These are phyloP conservation scores for Xylariaceae sp. DNA, from an alignment of 2,329 filamentous ascomycete species.

Conservation along the genomic window DNA sequence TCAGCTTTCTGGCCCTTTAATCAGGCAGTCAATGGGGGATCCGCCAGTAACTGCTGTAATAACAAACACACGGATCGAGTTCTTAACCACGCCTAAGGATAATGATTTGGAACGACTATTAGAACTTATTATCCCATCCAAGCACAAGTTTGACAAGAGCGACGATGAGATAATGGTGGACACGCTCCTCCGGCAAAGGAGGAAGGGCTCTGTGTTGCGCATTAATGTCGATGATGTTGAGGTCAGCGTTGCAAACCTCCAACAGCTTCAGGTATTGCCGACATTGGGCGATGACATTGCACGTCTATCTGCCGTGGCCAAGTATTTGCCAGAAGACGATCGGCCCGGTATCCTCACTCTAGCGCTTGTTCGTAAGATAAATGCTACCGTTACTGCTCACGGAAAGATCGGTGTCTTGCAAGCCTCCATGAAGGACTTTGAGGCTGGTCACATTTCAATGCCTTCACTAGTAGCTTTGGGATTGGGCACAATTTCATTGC, in stretches of 20 bases:
- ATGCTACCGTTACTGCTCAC: conserved; percentile 67
- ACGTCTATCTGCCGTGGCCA: conserved; percentile 84
- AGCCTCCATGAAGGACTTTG: conserved; percentile 64
- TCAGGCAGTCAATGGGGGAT: conserved; percentile 57
- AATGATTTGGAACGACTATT: conserved; percentile 81
- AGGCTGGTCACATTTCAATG: conserved; percentile 81
- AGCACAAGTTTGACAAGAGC: conserved; percentile 81
- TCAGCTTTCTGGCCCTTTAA: conserved; percentile 73
- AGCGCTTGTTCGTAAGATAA: conserved; percentile 66
- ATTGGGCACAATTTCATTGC: conserved; percentile 65
- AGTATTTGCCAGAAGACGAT: conserved; percentile 95
- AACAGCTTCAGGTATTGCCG: conserved; percentile 70
- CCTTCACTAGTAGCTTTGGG: conserved; percentile 84
- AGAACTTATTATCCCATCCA: conserved; percentile 87
- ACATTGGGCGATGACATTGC: conserved; percentile 78
- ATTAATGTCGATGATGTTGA: conserved; percentile 69
- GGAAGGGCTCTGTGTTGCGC: conserved; percentile 83
- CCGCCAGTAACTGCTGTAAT: conserved; percentile 69
- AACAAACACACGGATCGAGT: conserved; percentile 72
- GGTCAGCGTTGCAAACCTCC: conserved; percentile 65
- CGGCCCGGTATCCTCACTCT: conserved; percentile 85
- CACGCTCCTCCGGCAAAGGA: conserved; percentile 82
- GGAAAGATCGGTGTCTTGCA: conserved; percentile 70
- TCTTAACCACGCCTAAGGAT: conserved; percentile 74
- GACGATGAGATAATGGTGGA: conserved; percentile 96